Percentiles rank a stretch among this genome's conserved stretches.
phyloP scores from a whole-genome alignment of 306 rosid genomes.

The Cucumis melo region DNA sequence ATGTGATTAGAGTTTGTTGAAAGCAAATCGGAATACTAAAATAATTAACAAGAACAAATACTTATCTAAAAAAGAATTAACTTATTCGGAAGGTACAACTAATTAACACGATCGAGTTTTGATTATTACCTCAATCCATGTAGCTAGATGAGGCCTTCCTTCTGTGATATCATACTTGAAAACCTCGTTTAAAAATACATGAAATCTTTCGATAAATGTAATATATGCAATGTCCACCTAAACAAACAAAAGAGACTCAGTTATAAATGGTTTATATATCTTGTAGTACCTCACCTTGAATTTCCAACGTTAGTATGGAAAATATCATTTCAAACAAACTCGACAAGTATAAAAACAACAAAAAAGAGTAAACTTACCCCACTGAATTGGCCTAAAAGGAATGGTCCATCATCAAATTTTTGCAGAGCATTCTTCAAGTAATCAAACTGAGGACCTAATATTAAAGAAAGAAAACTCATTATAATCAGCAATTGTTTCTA shows the following conservation, averaged over 20 bases:
- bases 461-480: neutral
- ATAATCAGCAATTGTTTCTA: neutral
- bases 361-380: constrained; percentile 20
- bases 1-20: no score
- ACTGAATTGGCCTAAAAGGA: constrained; percentile 63
- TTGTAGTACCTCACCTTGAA: neutral
- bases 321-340: no score
- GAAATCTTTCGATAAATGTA: constrained; percentile 54
- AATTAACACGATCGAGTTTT: no score
- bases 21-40: no score
- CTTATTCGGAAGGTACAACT: no score
- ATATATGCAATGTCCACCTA: constrained; percentile 62
- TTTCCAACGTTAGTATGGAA: no score
- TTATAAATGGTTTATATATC: neutral
- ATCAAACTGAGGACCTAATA: constrained; percentile 48
- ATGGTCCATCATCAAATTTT: constrained; percentile 68
- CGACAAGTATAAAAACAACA: no score
- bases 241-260: constrained; percentile 9
- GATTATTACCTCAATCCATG: constrained; percentile 41
- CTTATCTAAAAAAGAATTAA: no score
- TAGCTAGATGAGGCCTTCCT: constrained; percentile 49
- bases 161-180: constrained; percentile 38
- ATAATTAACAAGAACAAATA: no score
- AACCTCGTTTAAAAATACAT: constrained; percentile 22
- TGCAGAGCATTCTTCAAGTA: constrained; percentile 64